Evolutionary conservation across 75 land plant species (phyloP).

Genomic region (Gnetum montanum): DNA sequence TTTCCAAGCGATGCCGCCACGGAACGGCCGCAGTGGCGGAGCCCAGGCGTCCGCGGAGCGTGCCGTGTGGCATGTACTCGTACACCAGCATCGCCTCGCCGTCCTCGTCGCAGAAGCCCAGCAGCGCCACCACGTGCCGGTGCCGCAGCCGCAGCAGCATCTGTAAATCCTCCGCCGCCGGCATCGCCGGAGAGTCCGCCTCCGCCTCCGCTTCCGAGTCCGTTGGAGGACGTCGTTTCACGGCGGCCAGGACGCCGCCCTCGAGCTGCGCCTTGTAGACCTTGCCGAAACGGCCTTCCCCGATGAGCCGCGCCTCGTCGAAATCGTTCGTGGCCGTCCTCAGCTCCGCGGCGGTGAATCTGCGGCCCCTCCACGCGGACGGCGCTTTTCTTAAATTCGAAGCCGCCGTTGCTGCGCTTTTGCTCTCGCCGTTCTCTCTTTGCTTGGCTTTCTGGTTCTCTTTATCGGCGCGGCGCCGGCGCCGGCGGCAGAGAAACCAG

Average conservation of each 20-base stretch:
- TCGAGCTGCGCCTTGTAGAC: conserved; percentile 45
- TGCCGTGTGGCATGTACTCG: conserved; percentile 70
- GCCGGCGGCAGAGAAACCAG: conserved; percentile 7
- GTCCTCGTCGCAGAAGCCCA: conserved; percentile 62
- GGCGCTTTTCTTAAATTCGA: neutral
- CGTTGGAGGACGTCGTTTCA: conserved; percentile 36
- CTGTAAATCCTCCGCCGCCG: too few species aligned
- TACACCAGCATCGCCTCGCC: conserved; percentile 70
- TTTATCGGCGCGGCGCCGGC: too few species aligned
- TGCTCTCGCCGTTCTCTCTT: conserved; percentile 11
- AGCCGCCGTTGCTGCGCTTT: conserved; percentile 5
- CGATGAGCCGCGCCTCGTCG: conserved; percentile 33
- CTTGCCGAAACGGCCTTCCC: conserved; percentile 61
- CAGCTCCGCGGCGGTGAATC: conserved; percentile 57
- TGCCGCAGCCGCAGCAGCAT: conserved; percentile 48
- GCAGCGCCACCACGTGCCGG: conserved; percentile 40
- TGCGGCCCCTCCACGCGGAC: conserved; percentile 18
- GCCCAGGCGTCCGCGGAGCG: conserved; percentile 59
- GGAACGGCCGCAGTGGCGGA: conserved; percentile 30
- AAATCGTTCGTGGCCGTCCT: conserved; percentile 45
- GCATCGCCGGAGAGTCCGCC: too few species aligned
- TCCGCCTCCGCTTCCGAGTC: conserved; percentile 49
- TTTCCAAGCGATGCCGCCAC: conserved; percentile 74
- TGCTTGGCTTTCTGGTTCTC: conserved; percentile 3
- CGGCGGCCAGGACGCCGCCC: conserved; percentile 29